Base-by-base conservation (phyloP, 345 rosid species). In the Populus nigra region DNA sequence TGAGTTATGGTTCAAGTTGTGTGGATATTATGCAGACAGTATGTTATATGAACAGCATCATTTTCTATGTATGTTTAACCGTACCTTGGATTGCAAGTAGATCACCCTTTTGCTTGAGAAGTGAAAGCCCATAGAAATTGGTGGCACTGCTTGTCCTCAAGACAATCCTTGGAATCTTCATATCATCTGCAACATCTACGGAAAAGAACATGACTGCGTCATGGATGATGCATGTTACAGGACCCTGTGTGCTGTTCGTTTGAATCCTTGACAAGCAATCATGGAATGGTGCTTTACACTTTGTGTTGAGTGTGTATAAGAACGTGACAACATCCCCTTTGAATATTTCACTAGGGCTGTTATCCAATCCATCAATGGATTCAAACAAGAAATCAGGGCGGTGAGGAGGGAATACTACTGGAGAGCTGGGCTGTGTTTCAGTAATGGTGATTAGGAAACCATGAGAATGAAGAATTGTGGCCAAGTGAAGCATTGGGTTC, bases 401-500 rank as follows among this genome's bases (percentile, higher is more conserved):
- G 36, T 0, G 23, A 11, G 68, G 17, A 36, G 80, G 70, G 68
- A 65, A 27, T 39, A 39, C 8, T 1, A 8, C 10, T 8, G 43
- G 8, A 8, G 43, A 39, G 43, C 10, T 39, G 75, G 75, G 10
- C 2, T 71, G 70, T 22, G 65, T 71, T 65, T 55, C 69, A 65
- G 70, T n/a, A 16, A 71, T n/a, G 49, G 80, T 77, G 20, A 77
- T 47, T 20, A 39, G 20, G 80, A 77, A 77, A 53, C 80, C 80
- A 7, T 15, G 38, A 41, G 74, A 57, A 74, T 38, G 75, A 43
- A 63, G 68, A 49, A 53, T 55, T 35, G 27, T 72, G 72, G 47
- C 84, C 25, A 82, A 59, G 23, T 65, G 68, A 67, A 82, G 78
- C 76, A 78, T 77, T 8, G 84, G 84, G 74, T 25, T 77, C 31